A percentile compares a stretch with the other conserved stretches of the same genome.
These are phyloP conservation scores for Dissophora globulifera DNA, from an alignment of 192 early-diverging fungal species.

Conservation along the genomic window DNA sequence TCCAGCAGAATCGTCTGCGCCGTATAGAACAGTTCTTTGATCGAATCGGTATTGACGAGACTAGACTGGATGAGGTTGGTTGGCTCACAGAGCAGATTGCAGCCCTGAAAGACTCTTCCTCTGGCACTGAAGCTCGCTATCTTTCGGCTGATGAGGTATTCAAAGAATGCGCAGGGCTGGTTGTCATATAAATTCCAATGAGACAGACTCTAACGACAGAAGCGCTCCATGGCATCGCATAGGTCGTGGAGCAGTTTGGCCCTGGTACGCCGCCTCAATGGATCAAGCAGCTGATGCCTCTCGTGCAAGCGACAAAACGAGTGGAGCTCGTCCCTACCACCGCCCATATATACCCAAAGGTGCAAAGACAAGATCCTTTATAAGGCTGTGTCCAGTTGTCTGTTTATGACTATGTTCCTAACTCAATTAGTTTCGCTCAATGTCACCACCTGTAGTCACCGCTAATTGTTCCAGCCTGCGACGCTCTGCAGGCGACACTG, in stretches of 20 bases:
- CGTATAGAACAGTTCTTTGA: constrained; percentile 48
- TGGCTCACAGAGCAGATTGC: constrained; percentile 45
- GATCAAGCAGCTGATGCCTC: constrained; percentile 38
- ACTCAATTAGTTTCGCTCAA: too few species aligned
- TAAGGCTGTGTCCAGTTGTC: too few species aligned
- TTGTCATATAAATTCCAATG: not conserved
- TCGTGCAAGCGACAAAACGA: constrained; percentile 29
- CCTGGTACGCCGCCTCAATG: constrained; percentile 22
- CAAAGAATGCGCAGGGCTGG: not conserved
- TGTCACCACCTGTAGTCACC: not conserved
- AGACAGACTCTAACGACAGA: not conserved
- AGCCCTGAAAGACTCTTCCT: not conserved
- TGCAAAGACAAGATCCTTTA: too few species aligned
- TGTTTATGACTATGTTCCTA: not conserved
- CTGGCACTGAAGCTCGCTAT: not conserved
- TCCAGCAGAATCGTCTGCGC: constrained; percentile 36
- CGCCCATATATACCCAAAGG: constrained; percentile 22
- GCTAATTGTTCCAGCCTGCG: not conserved
- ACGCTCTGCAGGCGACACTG: constrained; percentile 24
- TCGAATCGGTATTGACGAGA: constrained; percentile 41
- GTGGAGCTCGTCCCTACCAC: constrained; percentile 26
- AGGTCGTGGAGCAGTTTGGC: constrained; percentile 31
- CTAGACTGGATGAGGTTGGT: constrained; percentile 32
- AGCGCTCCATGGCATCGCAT: not conserved
- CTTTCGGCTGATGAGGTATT: constrained; percentile 29